Evolutionary conservation across 345 rosid species (phyloP).

Genomic region (Trapa incisa): DNA sequence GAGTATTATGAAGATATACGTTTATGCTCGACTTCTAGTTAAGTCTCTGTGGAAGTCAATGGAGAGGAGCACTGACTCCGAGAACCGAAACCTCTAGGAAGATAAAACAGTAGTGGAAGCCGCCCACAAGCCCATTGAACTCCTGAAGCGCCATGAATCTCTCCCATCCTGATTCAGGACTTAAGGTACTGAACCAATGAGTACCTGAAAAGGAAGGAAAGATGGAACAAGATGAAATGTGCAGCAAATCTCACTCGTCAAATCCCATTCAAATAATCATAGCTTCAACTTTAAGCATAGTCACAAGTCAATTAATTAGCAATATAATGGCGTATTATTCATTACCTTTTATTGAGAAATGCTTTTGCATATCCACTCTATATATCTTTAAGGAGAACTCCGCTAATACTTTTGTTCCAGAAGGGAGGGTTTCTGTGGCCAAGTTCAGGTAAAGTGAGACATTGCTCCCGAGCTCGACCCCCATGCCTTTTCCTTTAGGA

Average conservation of each 20-base stretch:
- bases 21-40: neutral
- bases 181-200: slow-evolving; percentile 23
- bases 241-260: neutral
- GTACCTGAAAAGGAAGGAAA: slow-evolving; percentile 13
- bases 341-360: slow-evolving; percentile 23
- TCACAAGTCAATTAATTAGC: neutral
- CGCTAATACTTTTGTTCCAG: slow-evolving; percentile 19
- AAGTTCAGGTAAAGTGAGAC: slow-evolving; percentile 21
- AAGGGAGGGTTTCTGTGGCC: slow-evolving; percentile 14
- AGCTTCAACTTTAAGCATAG: neutral
- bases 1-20: too few species aligned
- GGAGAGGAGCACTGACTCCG: slow-evolving; percentile 14
- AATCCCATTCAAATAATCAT: neutral
- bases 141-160: slow-evolving; percentile 13
- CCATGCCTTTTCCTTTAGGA: slow-evolving; percentile 23
- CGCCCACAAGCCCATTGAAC: slow-evolving; percentile 11
- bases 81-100: slow-evolving; percentile 25
- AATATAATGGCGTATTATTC: neutral
- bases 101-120: slow-evolving; percentile 16
- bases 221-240: neutral
- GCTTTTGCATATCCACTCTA: slow-evolving; percentile 6
- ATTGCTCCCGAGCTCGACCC: slow-evolving; percentile 6
- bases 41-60: neutral
- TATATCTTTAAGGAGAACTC: slow-evolving; percentile 21
- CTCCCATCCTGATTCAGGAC: slow-evolving; percentile 17